Conservation (phyloP, 345 rosid species). For the Zanthoxylum bungeanum region DNA sequence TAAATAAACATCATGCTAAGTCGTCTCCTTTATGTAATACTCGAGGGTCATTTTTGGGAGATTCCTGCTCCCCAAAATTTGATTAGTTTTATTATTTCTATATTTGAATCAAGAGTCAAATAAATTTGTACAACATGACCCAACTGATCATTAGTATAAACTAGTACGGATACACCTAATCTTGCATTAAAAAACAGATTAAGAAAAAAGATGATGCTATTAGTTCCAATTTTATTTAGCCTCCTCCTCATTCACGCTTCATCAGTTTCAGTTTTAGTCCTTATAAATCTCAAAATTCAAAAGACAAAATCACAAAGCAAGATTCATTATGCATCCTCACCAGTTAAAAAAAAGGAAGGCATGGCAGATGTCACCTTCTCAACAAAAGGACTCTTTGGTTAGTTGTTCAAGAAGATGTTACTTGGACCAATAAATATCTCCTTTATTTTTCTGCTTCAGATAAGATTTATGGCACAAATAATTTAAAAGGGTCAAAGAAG, state of each 20-base stretch:
- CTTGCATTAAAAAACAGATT: background rate
- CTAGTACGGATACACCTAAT: background rate
- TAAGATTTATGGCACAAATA: background rate
- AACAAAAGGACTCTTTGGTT: background rate
- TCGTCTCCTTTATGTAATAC: too few relatives aligned
- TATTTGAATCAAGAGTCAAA: background rate
- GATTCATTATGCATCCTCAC: background rate
- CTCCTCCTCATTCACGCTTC: background rate
- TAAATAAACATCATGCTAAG: too few relatives aligned
- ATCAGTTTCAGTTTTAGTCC: background rate
- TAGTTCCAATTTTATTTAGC: background rate
- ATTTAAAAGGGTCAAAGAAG: background rate
- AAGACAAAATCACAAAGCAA: background rate
- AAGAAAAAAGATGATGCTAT: background rate
- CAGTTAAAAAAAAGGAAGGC: background rate
- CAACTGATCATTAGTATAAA: background rate
- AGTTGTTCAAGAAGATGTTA: background rate
- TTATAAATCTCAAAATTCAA: background rate
- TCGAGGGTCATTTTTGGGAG: too few relatives aligned
- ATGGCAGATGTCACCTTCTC: background rate
- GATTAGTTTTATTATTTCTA: background rate
- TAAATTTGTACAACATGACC: background rate
- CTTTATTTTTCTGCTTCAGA: background rate
- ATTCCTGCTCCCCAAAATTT: background rate
- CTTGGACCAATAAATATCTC: background rate